These are phyloP conservation scores for Pleurotus tuoliensis DNA, from an alignment of 768 basidiomycete species.

Conservation along the genomic window DNA sequence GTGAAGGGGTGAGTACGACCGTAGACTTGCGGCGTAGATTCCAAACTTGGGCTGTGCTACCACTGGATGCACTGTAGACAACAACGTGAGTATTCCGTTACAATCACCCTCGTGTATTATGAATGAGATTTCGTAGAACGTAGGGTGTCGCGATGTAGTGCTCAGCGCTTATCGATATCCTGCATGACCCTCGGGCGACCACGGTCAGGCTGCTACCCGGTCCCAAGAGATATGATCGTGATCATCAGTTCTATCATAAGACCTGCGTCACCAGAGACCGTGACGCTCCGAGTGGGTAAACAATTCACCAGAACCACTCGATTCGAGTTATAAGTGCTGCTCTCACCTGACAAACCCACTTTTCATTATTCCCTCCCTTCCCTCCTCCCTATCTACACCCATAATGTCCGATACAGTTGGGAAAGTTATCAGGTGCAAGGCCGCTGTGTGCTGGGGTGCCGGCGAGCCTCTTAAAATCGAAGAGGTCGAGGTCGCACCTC, in stretches of 20 bases:
- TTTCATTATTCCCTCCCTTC: constrained; percentile 18
- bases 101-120: no score
- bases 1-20: no score
- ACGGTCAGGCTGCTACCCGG: background rate
- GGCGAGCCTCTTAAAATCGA: constrained; percentile 84
- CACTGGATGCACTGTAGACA: no score
- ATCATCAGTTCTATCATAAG: constrained; percentile 7
- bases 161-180: constrained; percentile 1
- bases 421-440: constrained; percentile 82
- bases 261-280: constrained; percentile 1
- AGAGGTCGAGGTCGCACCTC: constrained; percentile 91
- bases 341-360: constrained; percentile 1
- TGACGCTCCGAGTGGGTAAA: background rate
- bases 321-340: constrained; percentile 3
- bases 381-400: constrained; percentile 13
- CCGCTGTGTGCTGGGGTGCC: constrained; percentile 94
- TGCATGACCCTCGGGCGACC: no score
- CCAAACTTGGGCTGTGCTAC: no score
- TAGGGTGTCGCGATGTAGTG: no score
- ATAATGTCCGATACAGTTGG: constrained; percentile 75
- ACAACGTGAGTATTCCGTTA: no score
- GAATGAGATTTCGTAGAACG: no score
- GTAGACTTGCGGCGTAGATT: no score
- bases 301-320: background rate
- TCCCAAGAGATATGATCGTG: constrained; percentile 4